Conservation (phyloP, 2,329 filamentous ascomycete genomes). For the Emergomyces orientalis region DNA sequence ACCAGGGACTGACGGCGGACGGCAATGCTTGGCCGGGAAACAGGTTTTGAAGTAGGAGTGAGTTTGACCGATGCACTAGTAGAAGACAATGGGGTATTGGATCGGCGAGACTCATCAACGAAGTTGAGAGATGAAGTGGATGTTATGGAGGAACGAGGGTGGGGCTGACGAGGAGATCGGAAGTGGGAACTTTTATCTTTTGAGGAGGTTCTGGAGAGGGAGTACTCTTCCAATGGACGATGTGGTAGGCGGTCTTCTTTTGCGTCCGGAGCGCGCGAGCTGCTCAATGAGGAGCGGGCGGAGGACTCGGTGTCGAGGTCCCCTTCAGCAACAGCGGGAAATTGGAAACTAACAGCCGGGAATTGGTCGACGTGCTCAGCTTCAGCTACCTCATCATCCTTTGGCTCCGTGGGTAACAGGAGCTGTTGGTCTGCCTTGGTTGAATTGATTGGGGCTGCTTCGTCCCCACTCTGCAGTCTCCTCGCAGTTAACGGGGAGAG, state of each 20-base stretch:
- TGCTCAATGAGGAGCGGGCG: conserved; percentile 13
- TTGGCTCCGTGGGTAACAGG: not conserved
- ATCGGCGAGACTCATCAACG: conserved; percentile 21
- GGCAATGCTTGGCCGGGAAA: conserved; percentile 19
- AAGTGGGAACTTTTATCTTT: not conserved
- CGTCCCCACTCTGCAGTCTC: not conserved
- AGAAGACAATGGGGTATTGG: conserved; percentile 3
- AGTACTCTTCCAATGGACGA: conserved; percentile 5
- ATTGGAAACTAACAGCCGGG: conserved; percentile 2
- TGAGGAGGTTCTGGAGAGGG: conserved; percentile 18
- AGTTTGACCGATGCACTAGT: not conserved
- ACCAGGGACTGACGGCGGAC: conserved; percentile 34
- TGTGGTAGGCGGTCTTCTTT: not conserved
- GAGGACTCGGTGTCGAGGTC: conserved; percentile 8
- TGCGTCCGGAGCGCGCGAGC: conserved; percentile 12
- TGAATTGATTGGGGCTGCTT: not conserved
- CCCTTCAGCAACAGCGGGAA: not conserved
- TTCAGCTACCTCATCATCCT: not conserved
- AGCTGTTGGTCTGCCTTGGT: not conserved
- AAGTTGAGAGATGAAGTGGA: conserved; percentile 23
- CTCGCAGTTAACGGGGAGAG: conserved; percentile 1
- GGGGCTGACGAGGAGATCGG: conserved; percentile 15
- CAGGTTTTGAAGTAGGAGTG: not conserved
- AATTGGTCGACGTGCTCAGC: conserved; percentile 5
- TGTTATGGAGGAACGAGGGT: conserved; percentile 9